Percentiles rank a stretch among this genome's conserved stretches.
Conservation (phyloP, 2,329 filamentous ascomycete species). For the Xylaria sp. region DNA sequence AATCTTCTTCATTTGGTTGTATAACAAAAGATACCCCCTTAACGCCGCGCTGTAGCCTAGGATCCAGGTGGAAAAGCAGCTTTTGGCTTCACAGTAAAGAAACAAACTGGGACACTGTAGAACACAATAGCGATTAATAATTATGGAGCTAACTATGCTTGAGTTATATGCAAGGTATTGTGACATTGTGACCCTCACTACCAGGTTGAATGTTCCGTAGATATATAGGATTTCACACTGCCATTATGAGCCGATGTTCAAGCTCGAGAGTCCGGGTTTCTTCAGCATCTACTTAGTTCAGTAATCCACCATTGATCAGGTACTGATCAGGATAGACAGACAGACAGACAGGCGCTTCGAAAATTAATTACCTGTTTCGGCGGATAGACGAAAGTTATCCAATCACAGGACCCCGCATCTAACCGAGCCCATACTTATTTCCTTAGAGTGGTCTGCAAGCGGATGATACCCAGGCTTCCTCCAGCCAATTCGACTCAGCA, state of each 20-base stretch:
- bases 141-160: no score
- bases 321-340: no score
- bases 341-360: background rate
- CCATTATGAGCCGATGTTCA: no score
- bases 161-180: no score
- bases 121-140: background rate
- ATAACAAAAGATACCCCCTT: conserved; percentile 36
- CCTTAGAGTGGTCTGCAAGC: background rate
- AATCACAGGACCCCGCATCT: conserved; percentile 17
- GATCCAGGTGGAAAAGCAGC: conserved; percentile 12
- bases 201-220: no score
- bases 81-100: background rate
- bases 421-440: background rate
- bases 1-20: conserved; percentile 31
- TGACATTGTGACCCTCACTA: no score
- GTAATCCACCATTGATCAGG: no score
- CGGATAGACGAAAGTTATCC: conserved; percentile 1
- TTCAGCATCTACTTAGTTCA: no score
- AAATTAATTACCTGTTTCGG: conserved; percentile 16
- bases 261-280: no score
- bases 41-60: conserved; percentile 8
- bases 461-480: background rate
- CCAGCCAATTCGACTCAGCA: background rate
- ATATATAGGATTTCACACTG: no score
- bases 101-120: background rate